Base-by-base conservation (phyloP, 1,284 basidiomycete genomes). In the Phaffia rhodozyma region DNA sequence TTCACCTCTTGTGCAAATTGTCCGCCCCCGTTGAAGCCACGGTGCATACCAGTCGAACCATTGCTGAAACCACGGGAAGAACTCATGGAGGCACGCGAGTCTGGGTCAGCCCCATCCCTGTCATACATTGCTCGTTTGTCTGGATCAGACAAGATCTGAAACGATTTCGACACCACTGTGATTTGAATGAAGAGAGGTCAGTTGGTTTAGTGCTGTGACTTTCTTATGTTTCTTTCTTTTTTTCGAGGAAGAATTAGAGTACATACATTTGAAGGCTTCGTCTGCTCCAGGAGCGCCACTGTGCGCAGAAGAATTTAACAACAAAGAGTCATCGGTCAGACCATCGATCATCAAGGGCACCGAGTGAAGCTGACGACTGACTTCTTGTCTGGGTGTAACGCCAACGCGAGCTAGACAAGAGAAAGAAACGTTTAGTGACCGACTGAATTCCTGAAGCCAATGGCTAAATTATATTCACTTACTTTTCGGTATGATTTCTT, bases 401-500 rank as follows among this genome's bases (percentile, higher is more conserved):
- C 87, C 65, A 98, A 78, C 49, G 94, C 94, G 63, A 97, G 82
- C 90, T 94, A 69, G 20, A 55, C 3, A 68, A 59, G 71, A 16
- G 11, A 32, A 50, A 30, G 67, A 47, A 61, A 43, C 16, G 25
- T 9, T 30, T 13, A 16, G n/a, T 2, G 25, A 32, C 27, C 50
- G 49, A 29, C 30, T 27, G 49, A 30, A 20, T 51, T 55, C 29
- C 52, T 58, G 30, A 29, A 13, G 47, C 49, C 0, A 18, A 21
- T 16, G 11, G 58, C 58, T 20, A 43, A 32, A 49, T 23, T n/a
- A 27, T 5, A n/a, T 38, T 16, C 34, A 23, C 30, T 30, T 66
- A 93, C 91, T 83, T 97, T 99, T 67, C 92, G 84, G 80, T 98
- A 98, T 23, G 94, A 92, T 77, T 90, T 93, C 80, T 97, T 97